These are phyloP conservation scores for Ajuga chamaepitys DNA, from an alignment of 257 asterid genomes.

Conservation along the genomic window DNA sequence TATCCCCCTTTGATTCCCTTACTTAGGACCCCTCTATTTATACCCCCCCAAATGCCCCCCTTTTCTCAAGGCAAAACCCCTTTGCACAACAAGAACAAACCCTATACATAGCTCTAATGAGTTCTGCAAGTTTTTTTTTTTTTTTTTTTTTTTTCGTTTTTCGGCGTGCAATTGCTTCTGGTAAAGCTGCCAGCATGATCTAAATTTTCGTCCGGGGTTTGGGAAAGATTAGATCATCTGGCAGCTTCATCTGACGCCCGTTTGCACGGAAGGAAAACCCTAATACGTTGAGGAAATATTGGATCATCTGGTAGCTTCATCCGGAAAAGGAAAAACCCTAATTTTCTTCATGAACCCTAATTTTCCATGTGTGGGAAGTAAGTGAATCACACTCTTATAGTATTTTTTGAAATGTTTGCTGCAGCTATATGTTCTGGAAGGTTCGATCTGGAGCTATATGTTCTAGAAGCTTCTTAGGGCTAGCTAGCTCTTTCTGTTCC, in stretches of 20 bases:
- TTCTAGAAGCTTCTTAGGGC: slow-evolving; percentile 1
- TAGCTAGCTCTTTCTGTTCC: neutral
- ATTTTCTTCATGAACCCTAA: too few relatives aligned
- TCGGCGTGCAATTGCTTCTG: slow-evolving; percentile 35
- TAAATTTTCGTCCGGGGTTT: slow-evolving; percentile 28
- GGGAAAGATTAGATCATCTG: slow-evolving; percentile 50
- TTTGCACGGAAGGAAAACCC: slow-evolving; percentile 28
- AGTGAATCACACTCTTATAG: neutral
- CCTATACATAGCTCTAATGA: neutral
- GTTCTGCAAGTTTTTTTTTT: neutral
- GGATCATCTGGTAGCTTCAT: slow-evolving; percentile 76
- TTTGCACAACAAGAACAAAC: neutral
- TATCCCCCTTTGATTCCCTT: slow-evolving; percentile 5
- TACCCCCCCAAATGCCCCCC: slow-evolving; percentile 21
- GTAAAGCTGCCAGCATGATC: slow-evolving; percentile 94
- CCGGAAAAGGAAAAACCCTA: slow-evolving; percentile 22
- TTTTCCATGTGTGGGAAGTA: neutral
- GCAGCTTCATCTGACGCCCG: slow-evolving; percentile 57
- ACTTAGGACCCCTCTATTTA: slow-evolving; percentile 26
- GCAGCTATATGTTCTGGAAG: neutral
- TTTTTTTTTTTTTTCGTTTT: neutral
- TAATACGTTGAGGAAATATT: slow-evolving; percentile 17
- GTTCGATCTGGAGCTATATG: neutral
- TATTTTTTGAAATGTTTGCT: neutral
- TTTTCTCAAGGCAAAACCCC: slow-evolving; percentile 6